Evolutionary conservation across 805 yeast genomes (phyloP), one percentile per base, ranked within the genome.

Genomic region (Scheffersomyces coipomensis): DNA sequence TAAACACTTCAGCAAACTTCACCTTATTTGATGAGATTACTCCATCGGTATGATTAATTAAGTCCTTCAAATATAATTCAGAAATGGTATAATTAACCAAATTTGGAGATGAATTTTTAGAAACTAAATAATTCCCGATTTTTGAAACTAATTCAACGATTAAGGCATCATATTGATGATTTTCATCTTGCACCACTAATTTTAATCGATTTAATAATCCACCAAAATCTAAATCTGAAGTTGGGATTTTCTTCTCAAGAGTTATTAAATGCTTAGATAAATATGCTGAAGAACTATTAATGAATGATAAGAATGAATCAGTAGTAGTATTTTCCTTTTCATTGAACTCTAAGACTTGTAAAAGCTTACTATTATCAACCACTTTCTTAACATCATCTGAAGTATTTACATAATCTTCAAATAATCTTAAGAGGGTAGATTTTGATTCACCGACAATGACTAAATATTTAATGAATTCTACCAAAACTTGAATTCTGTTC

Each of bases 401-500:
- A 4, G n/a, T 18, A 9, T 27, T 19, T 17, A 42, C 18, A 15
- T 37, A 37, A 2, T 24, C 37, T 11, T 44, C 18, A 2, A 51
- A 35, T 6, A 60, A 42, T 7, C 39, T 37, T 3, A 38, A n/a
- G 5, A 66, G 34, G 2, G 60, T 53, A 1, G 38, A 45, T 39
- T 57, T 39, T 5, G 82, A 72, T 54, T 87, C 95, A 8, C 95
- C 95, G 16, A 76, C 53, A 4, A 81, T 57, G 3, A 65, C 55
- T 46, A 79, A 55, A 35, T 73, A 73, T 47, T 76, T 68, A 25
- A 75, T 47, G 30, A 78, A 72, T 1, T 72, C 48, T 8, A 66
- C 52, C 1, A 85, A 38, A 88, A 90, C 85, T 34, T 57, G 52
- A 16, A 66, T 48, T 3, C 61, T 49, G 10, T 27, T 15, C 15